Percentiles rank a stretch among this genome's conserved stretches.
Evolutionary conservation across 2,329 filamentous ascomycete species (phyloP).

Genomic region (Trichoderma harzianum): DNA sequence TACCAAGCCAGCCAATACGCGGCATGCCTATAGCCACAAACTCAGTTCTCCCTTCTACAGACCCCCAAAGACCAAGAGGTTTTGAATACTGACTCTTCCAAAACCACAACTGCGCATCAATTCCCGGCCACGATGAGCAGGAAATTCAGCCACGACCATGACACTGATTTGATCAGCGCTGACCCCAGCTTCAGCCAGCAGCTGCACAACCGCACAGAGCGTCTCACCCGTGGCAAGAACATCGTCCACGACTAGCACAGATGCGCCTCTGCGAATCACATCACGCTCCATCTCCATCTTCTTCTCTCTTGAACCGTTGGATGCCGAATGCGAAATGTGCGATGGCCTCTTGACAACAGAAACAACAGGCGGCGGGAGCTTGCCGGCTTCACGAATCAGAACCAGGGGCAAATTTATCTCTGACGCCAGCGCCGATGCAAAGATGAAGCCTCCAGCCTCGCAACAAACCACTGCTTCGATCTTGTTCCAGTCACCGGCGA

Average conservation of each 20-base stretch:
- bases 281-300: slow-evolving; percentile 49
- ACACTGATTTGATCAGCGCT: slow-evolving; percentile 40
- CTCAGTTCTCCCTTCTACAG: too few species aligned
- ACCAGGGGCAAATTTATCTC: slow-evolving; percentile 41
- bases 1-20: too few species aligned
- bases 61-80: slow-evolving; percentile 45
- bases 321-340: slow-evolving; percentile 49
- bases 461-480: slow-evolving; percentile 48
- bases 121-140: slow-evolving; percentile 49
- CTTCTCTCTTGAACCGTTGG: slow-evolving; percentile 27
- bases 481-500: slow-evolving; percentile 44
- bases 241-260: slow-evolving; percentile 58
- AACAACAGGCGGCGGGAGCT: slow-evolving; percentile 55
- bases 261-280: slow-evolving; percentile 37
- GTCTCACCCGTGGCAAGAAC: slow-evolving; percentile 56
- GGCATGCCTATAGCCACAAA: too few species aligned
- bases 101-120: slow-evolving; percentile 46
- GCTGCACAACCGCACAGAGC: slow-evolving; percentile 48
- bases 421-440: slow-evolving; percentile 48
- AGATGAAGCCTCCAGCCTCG: slow-evolving; percentile 57
- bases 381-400: slow-evolving; percentile 53
- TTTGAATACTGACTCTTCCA: slow-evolving; percentile 48
- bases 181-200: slow-evolving; percentile 45
- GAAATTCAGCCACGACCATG: slow-evolving; percentile 58
- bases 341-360: slow-evolving; percentile 47